Evolutionary conservation across 2,329 filamentous ascomycete species (phyloP), one percentile per base, ranked within the genome.

Genomic region (Polytolypa hystricis): DNA sequence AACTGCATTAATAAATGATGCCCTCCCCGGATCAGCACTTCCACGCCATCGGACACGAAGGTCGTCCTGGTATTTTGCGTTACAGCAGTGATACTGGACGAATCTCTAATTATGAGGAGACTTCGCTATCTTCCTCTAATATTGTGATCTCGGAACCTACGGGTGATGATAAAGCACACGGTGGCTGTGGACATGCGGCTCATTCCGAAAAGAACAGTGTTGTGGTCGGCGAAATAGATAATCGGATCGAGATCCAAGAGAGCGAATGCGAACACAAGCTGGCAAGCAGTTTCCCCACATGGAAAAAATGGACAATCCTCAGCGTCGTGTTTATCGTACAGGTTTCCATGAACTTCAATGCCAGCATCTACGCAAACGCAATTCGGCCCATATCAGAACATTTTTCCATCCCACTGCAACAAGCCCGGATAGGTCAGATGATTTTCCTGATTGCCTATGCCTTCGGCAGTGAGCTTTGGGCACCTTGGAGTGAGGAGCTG

Each of bases 391-490:
- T 84, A 40, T 58, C 71, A 0, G 61, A 74, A 9, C 69, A 84
- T 41, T 89, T 84, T 47, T 47, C 59, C 29, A 75, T 89, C 43
- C 77, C 74, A 37, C 64, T 66, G 10, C 79, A 83, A 54, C 74
- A 72, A 6, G 81, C 79, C 2, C 71, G 81, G 37, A 68, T 75
- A 30, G 83, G 83, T 43, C 81, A 83, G 44, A 79, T 81, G 60
- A 72, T 83, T 44, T 91, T 87, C 57, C 64, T 91, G 15, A 66
- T 91, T 37, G 62, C 77, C 3, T 91, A 91, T 55, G 83, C 81
- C 21, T 85, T 91, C 52, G 84, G 84, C 12, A 89, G 84, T 53
- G 84, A 91, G 58, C 69, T 89, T 1, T 91, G 84, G 84, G 84
- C 84, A 0, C 84, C 84, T 0, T 91, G 83, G 80, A 82, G 76